Base-by-base conservation (phyloP, 768 basidiomycete species). In the Chiua virens region DNA sequence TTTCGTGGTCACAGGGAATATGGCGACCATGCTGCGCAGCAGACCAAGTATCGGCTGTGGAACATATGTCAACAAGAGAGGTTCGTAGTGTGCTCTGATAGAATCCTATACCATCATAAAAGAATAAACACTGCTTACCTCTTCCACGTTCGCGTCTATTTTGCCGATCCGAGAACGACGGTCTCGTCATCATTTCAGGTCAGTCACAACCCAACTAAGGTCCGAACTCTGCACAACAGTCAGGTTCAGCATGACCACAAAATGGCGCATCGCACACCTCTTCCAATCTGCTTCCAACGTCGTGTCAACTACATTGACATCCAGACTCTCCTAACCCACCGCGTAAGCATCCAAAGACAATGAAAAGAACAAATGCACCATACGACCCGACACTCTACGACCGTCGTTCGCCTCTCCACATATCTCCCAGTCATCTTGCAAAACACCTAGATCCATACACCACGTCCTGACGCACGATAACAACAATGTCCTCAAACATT, bases 121-220 rank as follows among this genome's bases (percentile, higher is more conserved):
- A 5, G 13, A 44, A 41, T 13, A 27, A 30, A 5, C 5, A 49
- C 22, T 43, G 9, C 65, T 35, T 60, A 81, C 88, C 85, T 81
- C 70, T 79, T 73, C 90, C 89, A 92, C 18, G 63, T 70, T 23
- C 89, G 61, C 35, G 76, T 71, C 58, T 86, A 88, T 50, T 71
- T 71, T 3, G 86, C 89, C 0, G 83, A 81, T 15, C 77, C 76
- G 8, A 70, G 62, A 34, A 82, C 70, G 5, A 59, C 53, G n/a
- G 65, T 53, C 13, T 70, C 65, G 15, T 76, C 74, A 27, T 77
- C 80, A 20, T 70, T 67, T 22, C 70, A 57, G 4, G 74, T 63
- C 50, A 86, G 62, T n/a, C 40, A 71, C 73, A 36, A 89, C 68
- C 11, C 78, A 76, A 58, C 81, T 84, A 20, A 76, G 59, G 30